These are phyloP conservation scores for Dactylorhiza incarnata DNA, from an alignment of 106 monocot genomes.

Conservation along the genomic window DNA sequence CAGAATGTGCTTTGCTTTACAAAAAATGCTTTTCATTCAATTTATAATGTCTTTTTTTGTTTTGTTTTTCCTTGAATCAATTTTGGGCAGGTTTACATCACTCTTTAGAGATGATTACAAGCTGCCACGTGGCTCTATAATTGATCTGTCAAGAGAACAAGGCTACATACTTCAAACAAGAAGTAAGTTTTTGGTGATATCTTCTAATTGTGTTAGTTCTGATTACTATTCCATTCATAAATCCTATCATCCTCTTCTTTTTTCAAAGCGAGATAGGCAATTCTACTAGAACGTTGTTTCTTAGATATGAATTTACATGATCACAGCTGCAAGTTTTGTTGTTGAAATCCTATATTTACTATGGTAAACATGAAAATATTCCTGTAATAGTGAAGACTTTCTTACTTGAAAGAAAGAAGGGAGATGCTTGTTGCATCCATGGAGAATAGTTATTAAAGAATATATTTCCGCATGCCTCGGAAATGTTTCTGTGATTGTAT, in stretches of 20 bases:
- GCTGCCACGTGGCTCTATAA: constrained; percentile 69
- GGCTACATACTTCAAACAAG: constrained; percentile 57
- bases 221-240: neutral
- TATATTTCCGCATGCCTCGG: neutral
- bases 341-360: neutral
- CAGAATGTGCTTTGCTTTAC: neutral
- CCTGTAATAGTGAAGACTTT: neutral
- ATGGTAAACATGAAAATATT: neutral
- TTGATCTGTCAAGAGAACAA: constrained; percentile 77
- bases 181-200: constrained; percentile 35
- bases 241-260: neutral
- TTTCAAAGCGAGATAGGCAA: neutral
- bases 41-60: neutral
- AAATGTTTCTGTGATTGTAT: neutral
- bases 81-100: constrained; percentile 63
- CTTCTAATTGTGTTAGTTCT: neutral
- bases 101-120: constrained; percentile 87
- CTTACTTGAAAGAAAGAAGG: neutral
- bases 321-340: neutral
- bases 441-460: neutral
- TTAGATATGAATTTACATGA: neutral
- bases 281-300: neutral
- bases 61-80: neutral
- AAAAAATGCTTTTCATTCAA: neutral
- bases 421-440: neutral